Conservation (phyloP, 345 rosid species). For the Sonneratia alba region DNA sequence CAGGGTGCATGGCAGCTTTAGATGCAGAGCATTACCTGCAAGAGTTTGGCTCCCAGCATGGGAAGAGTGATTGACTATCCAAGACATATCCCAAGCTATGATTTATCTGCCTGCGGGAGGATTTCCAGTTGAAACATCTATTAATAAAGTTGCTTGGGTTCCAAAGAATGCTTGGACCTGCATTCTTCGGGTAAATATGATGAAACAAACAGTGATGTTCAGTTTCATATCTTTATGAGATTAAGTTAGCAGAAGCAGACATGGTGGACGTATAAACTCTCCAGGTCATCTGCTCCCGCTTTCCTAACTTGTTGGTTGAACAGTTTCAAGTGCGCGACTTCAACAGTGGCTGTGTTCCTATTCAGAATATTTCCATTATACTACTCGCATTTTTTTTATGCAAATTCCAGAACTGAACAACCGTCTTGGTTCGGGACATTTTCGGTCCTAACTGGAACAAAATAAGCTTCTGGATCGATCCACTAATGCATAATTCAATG, state of each 20-base stretch:
- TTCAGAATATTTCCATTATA: too few relatives aligned
- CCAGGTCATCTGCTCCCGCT: background rate
- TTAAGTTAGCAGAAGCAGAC: background rate
- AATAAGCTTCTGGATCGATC: too few relatives aligned
- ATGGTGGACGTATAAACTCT: background rate
- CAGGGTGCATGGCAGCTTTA: slow-evolving; percentile 99
- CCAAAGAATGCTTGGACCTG: background rate
- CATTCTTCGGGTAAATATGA: background rate
- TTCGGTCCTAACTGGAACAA: too few relatives aligned
- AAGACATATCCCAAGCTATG: slow-evolving; percentile 3
- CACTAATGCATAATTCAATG: too few relatives aligned
- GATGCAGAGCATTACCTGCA: slow-evolving; percentile 96
- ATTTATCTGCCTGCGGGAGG: background rate
- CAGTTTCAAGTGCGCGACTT: too few relatives aligned
- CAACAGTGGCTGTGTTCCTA: too few relatives aligned
- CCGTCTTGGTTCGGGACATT: too few relatives aligned
- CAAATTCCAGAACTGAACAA: too few relatives aligned
- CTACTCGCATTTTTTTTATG: too few relatives aligned
- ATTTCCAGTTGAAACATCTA: background rate
- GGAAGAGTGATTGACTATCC: slow-evolving; percentile 49
- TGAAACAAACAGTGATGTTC: background rate
- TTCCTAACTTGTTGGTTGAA: background rate
- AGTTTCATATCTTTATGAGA: background rate
- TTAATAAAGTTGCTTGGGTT: background rate
- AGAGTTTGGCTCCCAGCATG: slow-evolving; percentile 60